Conservation (phyloP, 2,329 filamentous ascomycete genomes). For the Myrmaecium sp. region DNA sequence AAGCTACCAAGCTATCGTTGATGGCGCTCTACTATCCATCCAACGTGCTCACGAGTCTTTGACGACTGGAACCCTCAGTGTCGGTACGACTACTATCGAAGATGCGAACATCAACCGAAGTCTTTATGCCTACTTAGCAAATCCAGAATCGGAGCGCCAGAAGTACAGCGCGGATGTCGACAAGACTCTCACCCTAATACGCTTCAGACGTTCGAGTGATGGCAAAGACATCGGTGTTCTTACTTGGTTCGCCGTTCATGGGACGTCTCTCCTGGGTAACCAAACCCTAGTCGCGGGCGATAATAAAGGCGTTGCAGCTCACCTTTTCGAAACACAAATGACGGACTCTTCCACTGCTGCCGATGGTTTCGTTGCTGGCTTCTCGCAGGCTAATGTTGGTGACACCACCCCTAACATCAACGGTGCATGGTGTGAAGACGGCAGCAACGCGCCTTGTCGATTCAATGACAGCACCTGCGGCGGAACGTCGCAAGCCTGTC, state of each 20-base stretch:
- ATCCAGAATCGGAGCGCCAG: conserved; percentile 58
- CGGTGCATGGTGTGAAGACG: conserved; percentile 81
- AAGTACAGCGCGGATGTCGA: conserved; percentile 52
- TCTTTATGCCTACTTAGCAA: conserved; percentile 72
- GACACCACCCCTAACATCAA: conserved; percentile 81
- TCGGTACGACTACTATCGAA: conserved; percentile 51
- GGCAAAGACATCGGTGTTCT: conserved; percentile 63
- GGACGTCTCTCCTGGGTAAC: conserved; percentile 79
- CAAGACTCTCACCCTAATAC: conserved; percentile 64
- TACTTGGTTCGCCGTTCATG: conserved; percentile 86
- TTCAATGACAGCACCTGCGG: conserved; percentile 76
- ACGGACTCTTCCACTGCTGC: conserved; percentile 31
- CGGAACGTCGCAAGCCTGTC: conserved; percentile 52
- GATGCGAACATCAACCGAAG: conserved; percentile 82
- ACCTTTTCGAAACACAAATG: conserved; percentile 61
- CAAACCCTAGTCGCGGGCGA: conserved; percentile 87
- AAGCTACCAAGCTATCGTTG: conserved; percentile 77
- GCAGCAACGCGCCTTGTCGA: conserved; percentile 47
- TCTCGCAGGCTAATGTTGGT: conserved; percentile 80
- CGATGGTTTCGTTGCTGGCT: conserved; percentile 68
- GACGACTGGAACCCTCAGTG: conserved; percentile 49
- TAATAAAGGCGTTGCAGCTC: conserved; percentile 87
- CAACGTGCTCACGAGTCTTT: conserved; percentile 60
- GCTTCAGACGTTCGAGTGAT: conserved; percentile 58
- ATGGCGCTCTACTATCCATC: conserved; percentile 70